Evolutionary conservation across 2,329 filamentous ascomycete genomes (phyloP), one percentile per base, ranked within the genome.

Genomic region (Verticillium nubilum): DNA sequence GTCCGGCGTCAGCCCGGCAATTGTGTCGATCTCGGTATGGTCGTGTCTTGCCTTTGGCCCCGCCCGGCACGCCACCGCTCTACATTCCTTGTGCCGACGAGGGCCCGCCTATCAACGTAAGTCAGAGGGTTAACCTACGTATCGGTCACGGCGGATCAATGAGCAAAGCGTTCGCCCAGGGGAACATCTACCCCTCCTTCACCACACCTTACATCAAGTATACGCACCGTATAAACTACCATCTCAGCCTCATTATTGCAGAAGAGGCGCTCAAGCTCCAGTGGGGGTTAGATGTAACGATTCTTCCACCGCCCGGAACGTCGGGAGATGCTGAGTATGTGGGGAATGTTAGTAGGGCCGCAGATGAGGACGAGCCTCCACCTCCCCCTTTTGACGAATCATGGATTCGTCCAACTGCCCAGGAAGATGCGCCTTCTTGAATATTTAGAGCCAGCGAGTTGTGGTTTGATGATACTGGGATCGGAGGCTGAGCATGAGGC

Each of bases 31-130:
- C 15, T 28, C 15, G 19, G 25, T n/a, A 12, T 56, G 5, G 33
- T 35, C 33, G 4, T 35, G 33, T 15, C 33, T 35, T 2, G 33
- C 33, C 33, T 35, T 35, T 15, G 33, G 33, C 33, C n/a, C n/a
- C n/a, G n/a, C 33, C 33, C 33, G 33, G 33, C 6, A 35, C 33
- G 33, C 33, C 33, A 26, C 52, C 52, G 5, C 31, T 15, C 1
- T 56, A 42, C 23, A 47, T 56, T 25, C 55, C 55, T 4, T 56
- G 55, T 35, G 42, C 55, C 12, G 55, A 19, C 35, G 55, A 56
- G 55, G 37, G 37, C 9, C 55, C 55, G 13, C 33, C 33, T 9
- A 29, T 50, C 25, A 35, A 56, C 33, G 35, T 56, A 13, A 35
- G 55, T 23, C 28, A 25, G 29, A 29, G 15, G 3, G 13, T n/a